Evolutionary conservation across 2,329 filamentous ascomycete genomes (phyloP), one percentile per base, ranked within the genome.

Genomic region (Aureobasidium pullulans): DNA sequence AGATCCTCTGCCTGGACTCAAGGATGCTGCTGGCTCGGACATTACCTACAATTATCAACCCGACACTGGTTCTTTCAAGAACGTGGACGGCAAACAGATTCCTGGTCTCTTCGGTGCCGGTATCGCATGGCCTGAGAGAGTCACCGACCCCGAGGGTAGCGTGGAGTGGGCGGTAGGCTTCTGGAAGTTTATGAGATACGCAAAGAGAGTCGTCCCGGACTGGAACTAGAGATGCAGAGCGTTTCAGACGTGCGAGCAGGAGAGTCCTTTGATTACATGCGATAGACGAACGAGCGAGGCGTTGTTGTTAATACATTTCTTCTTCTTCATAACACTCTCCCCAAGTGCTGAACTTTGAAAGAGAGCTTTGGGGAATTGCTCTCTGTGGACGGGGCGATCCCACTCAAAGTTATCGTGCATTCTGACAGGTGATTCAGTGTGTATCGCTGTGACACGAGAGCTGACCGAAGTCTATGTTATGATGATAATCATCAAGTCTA

Each of bases 131-230:
- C 84, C 84, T 0, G 81, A 86, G 66, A 73, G 76, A 28, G 82
- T 85, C 6, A 77, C 77, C 8, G 84, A 86, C 72, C 84, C 83
- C 1, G 71, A 78, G 42, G 83, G 83, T 0, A 85, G 85, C 67
- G 79, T 82, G 7, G 83, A 86, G 70, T 75, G 79, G 65, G 81
- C 82, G 0, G 84, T 86, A 53, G 84, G 84, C 0, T 79, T 86
- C 66, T 84, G 76, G 67, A 86, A 87, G 70, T 86, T 87, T 63
- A 85, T 86, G 82, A 82, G 78, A 48, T 85, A 80, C 64, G 69
- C 84, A 57, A 81, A 81, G 70, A 77, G 74, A 61, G 81, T 83
- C 4, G 72, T 76, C 19, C 81, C 80, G 15, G 69, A 72, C 16
- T 85, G 83, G 82, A 70, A 71, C 31, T 66, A 60, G 53, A 56